Base-by-base conservation (phyloP, 2,329 filamentous ascomycete genomes). In the Chaetothyriales sp. region DNA sequence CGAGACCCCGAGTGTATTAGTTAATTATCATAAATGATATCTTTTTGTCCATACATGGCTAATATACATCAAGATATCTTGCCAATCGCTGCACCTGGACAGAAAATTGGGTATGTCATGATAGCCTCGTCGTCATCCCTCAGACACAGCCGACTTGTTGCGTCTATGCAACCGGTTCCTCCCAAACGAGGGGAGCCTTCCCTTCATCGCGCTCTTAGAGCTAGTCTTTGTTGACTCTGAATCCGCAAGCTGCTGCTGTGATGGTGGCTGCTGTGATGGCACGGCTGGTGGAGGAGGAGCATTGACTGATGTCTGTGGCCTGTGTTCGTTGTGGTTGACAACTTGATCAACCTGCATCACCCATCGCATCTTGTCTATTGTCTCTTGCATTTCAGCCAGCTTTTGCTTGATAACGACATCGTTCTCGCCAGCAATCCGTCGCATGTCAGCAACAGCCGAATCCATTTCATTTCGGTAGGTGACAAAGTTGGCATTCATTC, bases 341-440 rank as follows among this genome's bases (percentile, higher is more conserved):
- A 66, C 58, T 32, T 60, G 57, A 50, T 69, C 66, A 49, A 73
- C 60, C 36, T 66, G 69, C 48, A 73, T 67, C n/a, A 66, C 66
- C 70, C 71, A 73, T 57, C 64, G 70, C 71, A 74, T 73, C 55
- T 68, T 61, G 2, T 63, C 69, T 49, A 68, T 64, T 1, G 67
- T 66, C 51, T 68, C 64, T 46, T 65, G 66, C 56, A 73, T 59
- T 18, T 70, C 66, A 26, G 61, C 62, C 42, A 73, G 60, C 36
- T 64, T 64, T 6, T 61, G 56, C 18, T 69, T 63, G 20, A 72
- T 64, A 19, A 55, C 61, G 4, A 55, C 48, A 18, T 63, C 58
- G 45, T 63, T 61, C 20, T 52, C 47, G 47, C 54, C 55, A 8
- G 59, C 60, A 32, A 44, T 54, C 20, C 56, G 44, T 43, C 53